A percentile compares a stretch with the other conserved stretches of the same genome.
Conservation (phyloP, 495 filamentous ascomycete genomes). For the Podospora bellae-mahoneyi region DNA sequence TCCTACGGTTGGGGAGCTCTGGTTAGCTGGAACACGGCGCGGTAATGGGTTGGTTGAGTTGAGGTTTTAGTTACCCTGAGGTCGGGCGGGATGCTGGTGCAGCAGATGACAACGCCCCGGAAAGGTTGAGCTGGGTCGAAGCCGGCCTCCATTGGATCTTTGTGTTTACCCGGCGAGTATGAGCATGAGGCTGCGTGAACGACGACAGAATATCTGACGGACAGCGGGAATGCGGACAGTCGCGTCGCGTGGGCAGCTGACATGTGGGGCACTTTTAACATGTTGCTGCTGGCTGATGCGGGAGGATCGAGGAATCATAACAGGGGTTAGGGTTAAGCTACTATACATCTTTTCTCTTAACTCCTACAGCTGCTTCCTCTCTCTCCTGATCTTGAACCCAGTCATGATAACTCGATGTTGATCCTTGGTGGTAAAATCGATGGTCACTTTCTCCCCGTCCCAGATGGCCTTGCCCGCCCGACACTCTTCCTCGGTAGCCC, state of each 20-base stretch:
- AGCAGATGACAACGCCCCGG: constrained; percentile 80
- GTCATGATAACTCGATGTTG: constrained; percentile 30
- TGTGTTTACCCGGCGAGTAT: neutral
- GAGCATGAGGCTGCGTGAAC: neutral
- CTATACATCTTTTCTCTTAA: neutral
- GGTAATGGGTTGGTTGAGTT: neutral
- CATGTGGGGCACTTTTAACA: constrained; percentile 9
- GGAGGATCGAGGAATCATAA: neutral
- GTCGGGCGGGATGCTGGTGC: constrained; percentile 80
- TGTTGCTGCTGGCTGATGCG: neutral
- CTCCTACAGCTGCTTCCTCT: neutral
- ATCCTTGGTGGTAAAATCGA: constrained; percentile 33
- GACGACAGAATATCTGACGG: neutral
- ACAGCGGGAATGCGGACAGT: neutral
- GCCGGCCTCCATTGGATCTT: constrained; percentile 5
- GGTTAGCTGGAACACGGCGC: constrained; percentile 3
- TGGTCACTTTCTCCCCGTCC: constrained; percentile 24
- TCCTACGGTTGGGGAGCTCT: constrained; percentile 47
- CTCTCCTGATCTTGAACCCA: constrained; percentile 25
- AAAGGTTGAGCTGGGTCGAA: constrained; percentile 62
- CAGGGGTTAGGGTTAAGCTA: constrained; percentile 5
- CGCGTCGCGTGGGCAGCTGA: constrained; percentile 27
- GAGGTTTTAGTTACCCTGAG: constrained; percentile 58
- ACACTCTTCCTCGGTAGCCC: constrained; percentile 46
- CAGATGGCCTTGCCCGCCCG: constrained; percentile 14